Evolutionary conservation across 106 monocot genomes (phyloP).

Genomic region (Phalaenopsis aphrodite): DNA sequence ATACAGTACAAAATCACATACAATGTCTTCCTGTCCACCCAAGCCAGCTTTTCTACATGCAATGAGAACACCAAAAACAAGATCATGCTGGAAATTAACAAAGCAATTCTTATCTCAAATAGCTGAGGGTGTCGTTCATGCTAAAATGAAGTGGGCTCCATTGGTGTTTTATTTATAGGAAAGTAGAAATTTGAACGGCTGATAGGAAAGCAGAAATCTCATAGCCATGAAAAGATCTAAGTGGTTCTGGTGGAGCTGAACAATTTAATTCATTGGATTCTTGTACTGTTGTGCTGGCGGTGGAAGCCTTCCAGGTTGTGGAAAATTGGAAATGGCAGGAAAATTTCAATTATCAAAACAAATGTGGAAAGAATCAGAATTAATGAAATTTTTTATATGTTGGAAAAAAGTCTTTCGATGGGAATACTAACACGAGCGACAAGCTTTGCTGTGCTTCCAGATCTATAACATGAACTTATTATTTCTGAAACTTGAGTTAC

Average conservation of each 20-base stretch:
- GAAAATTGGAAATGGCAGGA: neutral
- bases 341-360: neutral
- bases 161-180: neutral
- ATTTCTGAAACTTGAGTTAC: neutral
- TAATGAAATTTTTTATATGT: neutral
- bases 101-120: neutral
- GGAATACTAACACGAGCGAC: neutral
- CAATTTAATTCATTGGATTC: neutral
- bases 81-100: too few species aligned
- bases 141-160: neutral
- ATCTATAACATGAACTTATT: slow-evolving; percentile 1
- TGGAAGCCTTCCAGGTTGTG: neutral
- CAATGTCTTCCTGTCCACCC: neutral
- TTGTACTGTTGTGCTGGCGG: neutral
- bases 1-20: too few species aligned
- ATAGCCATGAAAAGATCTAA: neutral
- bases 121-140: neutral
- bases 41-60: neutral
- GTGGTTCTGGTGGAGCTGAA: neutral
- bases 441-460: slow-evolving; percentile 2
- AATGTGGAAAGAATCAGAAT: neutral
- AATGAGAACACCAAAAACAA: too few species aligned
- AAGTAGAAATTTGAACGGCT: neutral
- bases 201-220: neutral
- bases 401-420: neutral